These are phyloP conservation scores for peach (Prunus persica) DNA, from an alignment of 306 rosid genomes.

Conservation along the genomic window DNA sequence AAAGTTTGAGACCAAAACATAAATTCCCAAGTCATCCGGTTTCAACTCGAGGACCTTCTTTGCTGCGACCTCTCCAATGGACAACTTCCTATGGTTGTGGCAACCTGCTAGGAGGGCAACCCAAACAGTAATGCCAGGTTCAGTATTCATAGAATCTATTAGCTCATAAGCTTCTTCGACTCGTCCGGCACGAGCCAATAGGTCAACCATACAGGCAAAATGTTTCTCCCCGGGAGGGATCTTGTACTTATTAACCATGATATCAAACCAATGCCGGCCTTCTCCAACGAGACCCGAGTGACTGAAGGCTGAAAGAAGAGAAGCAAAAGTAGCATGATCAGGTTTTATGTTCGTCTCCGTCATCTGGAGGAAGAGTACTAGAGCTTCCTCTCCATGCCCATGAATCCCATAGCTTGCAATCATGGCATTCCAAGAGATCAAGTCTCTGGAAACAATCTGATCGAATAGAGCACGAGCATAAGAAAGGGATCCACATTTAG, in stretches of 20 bases:
- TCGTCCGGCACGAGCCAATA: slow-evolving; percentile 41
- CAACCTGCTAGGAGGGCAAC: slow-evolving; percentile 49
- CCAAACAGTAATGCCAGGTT: slow-evolving; percentile 40
- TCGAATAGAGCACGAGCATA: slow-evolving; percentile 35
- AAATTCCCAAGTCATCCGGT: slow-evolving; percentile 36
- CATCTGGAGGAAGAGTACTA: slow-evolving; percentile 40
- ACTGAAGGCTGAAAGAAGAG: slow-evolving; percentile 49
- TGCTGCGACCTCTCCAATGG: slow-evolving; percentile 33
- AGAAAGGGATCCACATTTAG: slow-evolving; percentile 46
- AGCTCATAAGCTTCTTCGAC: slow-evolving; percentile 43
- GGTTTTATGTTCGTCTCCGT: slow-evolving; percentile 26
- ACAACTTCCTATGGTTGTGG: slow-evolving; percentile 24
- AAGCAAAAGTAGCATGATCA: slow-evolving; percentile 49
- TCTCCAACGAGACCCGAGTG: slow-evolving; percentile 47
- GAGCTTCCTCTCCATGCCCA: slow-evolving; percentile 46
- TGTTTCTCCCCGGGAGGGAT: slow-evolving; percentile 40
- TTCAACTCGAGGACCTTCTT: slow-evolving; percentile 36
- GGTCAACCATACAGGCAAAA: slow-evolving; percentile 50
- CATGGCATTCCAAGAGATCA: slow-evolving; percentile 46
- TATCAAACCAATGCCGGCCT: slow-evolving; percentile 40
- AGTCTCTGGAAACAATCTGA: slow-evolving; percentile 30
- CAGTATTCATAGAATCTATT: slow-evolving; percentile 25
- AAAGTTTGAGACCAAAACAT: slow-evolving; percentile 42
- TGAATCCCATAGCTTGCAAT: slow-evolving; percentile 43
- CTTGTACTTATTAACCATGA: slow-evolving; percentile 33